Evolutionary conservation across 148 eudicot species (phyloP).

Genomic region (Rhododendron simsii): DNA sequence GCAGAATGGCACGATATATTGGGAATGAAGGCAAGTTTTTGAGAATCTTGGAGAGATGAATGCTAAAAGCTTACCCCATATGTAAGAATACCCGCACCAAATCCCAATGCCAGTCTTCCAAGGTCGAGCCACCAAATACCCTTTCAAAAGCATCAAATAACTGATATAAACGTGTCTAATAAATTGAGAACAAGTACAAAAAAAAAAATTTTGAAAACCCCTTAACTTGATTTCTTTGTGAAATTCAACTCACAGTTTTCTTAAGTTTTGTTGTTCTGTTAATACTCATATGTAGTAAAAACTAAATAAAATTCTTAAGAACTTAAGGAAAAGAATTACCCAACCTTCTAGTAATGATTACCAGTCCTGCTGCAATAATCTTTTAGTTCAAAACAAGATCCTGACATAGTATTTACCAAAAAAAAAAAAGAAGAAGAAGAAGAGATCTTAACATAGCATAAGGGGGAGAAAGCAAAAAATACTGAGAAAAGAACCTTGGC

Average conservation of each 20-base stretch:
- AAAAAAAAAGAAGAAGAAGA: too few relatives aligned
- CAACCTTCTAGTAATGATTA: not conserved
- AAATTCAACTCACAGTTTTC: not conserved
- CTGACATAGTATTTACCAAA: not conserved
- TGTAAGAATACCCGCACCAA: slow-evolving; percentile 30
- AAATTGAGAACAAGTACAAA: not conserved
- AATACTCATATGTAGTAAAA: not conserved
- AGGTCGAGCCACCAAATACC: slow-evolving; percentile 47
- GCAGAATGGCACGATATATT: not conserved
- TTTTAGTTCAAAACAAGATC: not conserved
- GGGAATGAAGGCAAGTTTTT: not conserved
- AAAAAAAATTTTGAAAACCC: not conserved
- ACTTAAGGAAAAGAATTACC: not conserved
- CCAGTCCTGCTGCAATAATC: not conserved
- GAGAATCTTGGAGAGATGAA: not conserved
- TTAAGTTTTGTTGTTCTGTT: not conserved
- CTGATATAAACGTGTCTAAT: not conserved
- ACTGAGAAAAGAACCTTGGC: slow-evolving; percentile 27
- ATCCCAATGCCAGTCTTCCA: slow-evolving; percentile 51
- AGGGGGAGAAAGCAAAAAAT: not conserved
- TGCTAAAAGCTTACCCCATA: slow-evolving; percentile 39
- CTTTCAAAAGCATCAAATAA: slow-evolving; percentile 14
- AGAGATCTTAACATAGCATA: not conserved
- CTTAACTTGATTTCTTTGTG: not conserved
- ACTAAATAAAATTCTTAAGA: not conserved